phyloP scores from a whole-genome alignment of 495 filamentous ascomycete genomes.

The Xylaria nigripes region DNA sequence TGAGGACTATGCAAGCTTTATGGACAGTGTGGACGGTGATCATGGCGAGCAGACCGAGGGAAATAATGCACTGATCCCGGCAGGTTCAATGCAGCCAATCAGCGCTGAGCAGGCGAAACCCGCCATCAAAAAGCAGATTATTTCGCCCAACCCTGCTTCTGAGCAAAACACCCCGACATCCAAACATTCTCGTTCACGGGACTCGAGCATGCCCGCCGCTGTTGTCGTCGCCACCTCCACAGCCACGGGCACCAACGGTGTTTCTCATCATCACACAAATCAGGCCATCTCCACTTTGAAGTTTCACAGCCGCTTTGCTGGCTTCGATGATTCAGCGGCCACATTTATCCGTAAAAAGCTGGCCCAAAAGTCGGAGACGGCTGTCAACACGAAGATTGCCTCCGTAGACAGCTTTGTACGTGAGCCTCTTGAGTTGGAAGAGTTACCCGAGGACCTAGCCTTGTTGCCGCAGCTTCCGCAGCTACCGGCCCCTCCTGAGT shows the following conservation, averaged over 20 bases:
- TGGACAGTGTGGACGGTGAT: constrained; percentile 19
- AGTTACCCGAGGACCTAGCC: constrained; percentile 5
- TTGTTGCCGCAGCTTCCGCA: constrained; percentile 18
- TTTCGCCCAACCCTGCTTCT: constrained; percentile 23
- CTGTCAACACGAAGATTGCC: constrained; percentile 13
- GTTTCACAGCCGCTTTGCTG: constrained; percentile 20
- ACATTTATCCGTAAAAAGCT: constrained; percentile 16
- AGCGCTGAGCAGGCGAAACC: constrained; percentile 25
- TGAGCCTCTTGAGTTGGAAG: constrained; percentile 8
- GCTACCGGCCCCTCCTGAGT: constrained; percentile 20
- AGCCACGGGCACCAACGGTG: constrained; percentile 15
- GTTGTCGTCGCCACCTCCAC: constrained; percentile 4
- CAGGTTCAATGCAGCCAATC: constrained; percentile 25
- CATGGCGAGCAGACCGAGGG: constrained; percentile 13
- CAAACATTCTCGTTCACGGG: constrained; percentile 17
- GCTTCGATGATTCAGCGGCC: constrained; percentile 12
- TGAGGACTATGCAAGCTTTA: constrained; percentile 22
- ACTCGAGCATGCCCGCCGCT: constrained; percentile 25
- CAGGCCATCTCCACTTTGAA: constrained; percentile 12
- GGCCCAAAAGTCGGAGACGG: constrained; percentile 17
- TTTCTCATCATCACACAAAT: constrained; percentile 8
- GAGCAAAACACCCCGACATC: constrained; percentile 16
- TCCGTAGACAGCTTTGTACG: constrained; percentile 24
- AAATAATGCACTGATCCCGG: constrained; percentile 27
- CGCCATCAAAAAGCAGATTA: constrained; percentile 29